phyloP scores from a whole-genome alignment of 371 early-diverging fungal genomes.

The Mortierella sp. region DNA sequence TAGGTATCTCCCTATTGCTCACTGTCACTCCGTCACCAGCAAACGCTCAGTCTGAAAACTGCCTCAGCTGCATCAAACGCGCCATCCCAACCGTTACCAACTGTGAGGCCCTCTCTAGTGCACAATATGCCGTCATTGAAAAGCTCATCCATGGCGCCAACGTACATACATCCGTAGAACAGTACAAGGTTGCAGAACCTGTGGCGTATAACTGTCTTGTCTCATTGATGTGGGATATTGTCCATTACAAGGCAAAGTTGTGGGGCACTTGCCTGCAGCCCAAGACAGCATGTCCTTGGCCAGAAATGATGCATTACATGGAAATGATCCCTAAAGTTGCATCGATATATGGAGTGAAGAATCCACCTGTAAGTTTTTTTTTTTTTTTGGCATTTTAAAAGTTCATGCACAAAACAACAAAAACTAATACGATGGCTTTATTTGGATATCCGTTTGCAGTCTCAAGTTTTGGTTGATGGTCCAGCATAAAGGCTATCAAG shows the following conservation, averaged over 20 bases:
- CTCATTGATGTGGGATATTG: constrained; percentile 28
- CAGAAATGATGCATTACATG: constrained; percentile 40
- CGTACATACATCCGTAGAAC: not conserved
- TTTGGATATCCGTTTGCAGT: not conserved
- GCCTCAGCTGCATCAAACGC: constrained; percentile 14
- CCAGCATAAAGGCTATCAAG: not conserved
- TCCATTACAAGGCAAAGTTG: constrained; percentile 36
- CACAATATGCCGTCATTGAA: constrained; percentile 15
- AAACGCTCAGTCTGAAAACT: constrained; percentile 18
- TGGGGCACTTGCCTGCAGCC: constrained; percentile 31
- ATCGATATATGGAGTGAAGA: constrained; percentile 25
- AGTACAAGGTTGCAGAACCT: constrained; percentile 8
- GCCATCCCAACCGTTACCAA: constrained; percentile 12
- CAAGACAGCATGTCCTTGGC: constrained; percentile 16
- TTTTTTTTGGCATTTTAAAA: not conserved
- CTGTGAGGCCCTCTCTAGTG: constrained; percentile 4
- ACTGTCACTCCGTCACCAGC: too few relatives aligned
- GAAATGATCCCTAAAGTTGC: constrained; percentile 30
- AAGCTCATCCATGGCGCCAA: constrained; percentile 20
- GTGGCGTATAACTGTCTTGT: constrained; percentile 10
- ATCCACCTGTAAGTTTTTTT: constrained; percentile 38
- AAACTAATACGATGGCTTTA: not conserved
- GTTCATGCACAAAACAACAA: not conserved
- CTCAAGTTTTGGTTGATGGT: constrained; percentile 15
- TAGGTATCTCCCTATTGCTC: not conserved